Conservation (phyloP, 352 stramenopile genomes). For the Phytophthora nicotianae region DNA sequence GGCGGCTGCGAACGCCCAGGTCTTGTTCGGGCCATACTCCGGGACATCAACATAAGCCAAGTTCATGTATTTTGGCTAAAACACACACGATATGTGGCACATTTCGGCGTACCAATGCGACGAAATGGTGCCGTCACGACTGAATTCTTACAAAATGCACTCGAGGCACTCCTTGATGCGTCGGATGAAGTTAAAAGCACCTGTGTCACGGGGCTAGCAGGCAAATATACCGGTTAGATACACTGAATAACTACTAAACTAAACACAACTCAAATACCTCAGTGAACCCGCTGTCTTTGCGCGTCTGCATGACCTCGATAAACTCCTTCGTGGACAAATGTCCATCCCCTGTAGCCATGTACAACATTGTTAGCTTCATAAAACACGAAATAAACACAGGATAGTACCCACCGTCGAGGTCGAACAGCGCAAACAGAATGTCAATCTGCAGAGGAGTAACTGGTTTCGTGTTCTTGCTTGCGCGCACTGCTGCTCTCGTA, state of each 20-base stretch:
- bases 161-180: constrained; percentile 76
- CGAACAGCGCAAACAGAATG: constrained; percentile 86
- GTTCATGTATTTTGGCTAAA: neutral
- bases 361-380: neutral
- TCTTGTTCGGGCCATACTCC: constrained; percentile 83
- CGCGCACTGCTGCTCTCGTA: constrained; percentile 63
- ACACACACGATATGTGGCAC: neutral
- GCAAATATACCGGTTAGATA: neutral
- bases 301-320: constrained; percentile 87
- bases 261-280: constrained; percentile 46
- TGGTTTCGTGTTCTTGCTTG: constrained; percentile 59
- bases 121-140: constrained; percentile 2
- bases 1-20: constrained; percentile 63
- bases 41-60: constrained; percentile 34
- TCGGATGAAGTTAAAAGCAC: constrained; percentile 68
- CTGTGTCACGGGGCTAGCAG: constrained; percentile 73
- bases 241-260: neutral
- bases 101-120: constrained; percentile 21
- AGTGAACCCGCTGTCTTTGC: constrained; percentile 83
- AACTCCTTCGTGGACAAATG: constrained; percentile 83
- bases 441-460: constrained; percentile 85
- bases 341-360: constrained; percentile 55
- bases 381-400: neutral
- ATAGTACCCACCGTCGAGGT: constrained; percentile 62
- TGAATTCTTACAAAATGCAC: constrained; percentile 36